Conservation (phyloP, 2,329 filamentous ascomycete genomes). For the Tolypocladium guangdongense region DNA sequence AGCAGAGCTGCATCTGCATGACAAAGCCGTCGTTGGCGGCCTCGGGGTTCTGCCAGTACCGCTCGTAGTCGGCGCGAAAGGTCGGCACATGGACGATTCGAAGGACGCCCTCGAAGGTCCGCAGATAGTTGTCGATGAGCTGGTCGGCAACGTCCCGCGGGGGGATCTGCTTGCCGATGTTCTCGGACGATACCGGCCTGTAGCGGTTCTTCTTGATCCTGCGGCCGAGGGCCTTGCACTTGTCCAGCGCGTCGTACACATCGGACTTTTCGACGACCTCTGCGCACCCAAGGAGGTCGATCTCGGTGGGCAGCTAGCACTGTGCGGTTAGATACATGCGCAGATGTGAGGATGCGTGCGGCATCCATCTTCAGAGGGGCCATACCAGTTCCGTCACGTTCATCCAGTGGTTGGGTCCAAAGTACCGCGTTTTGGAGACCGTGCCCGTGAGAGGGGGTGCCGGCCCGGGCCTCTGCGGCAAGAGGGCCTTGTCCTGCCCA, state of each 20-base stretch:
- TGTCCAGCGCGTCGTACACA: slow-evolving; percentile 20
- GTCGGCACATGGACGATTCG: slow-evolving; percentile 47
- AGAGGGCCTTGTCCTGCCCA: slow-evolving; percentile 5
- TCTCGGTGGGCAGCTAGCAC: slow-evolving; percentile 18
- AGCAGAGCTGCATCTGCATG: slow-evolving; percentile 41
- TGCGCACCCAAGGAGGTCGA: slow-evolving; percentile 13
- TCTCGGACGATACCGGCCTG: slow-evolving; percentile 21
- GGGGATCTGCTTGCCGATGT: slow-evolving; percentile 29
- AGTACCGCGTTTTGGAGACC: slow-evolving; percentile 33
- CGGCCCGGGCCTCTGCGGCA: slow-evolving; percentile 1
- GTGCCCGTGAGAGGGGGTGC: slow-evolving; percentile 17
- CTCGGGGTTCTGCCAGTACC: slow-evolving; percentile 33
- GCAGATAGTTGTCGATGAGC: slow-evolving; percentile 41
- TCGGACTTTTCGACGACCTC: slow-evolving; percentile 16
- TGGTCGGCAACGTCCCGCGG: slow-evolving; percentile 31
- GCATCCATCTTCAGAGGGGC: background rate
- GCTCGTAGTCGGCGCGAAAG: slow-evolving; percentile 42
- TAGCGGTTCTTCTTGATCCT: slow-evolving; percentile 29
- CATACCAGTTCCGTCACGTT: slow-evolving; percentile 30
- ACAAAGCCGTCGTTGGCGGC: slow-evolving; percentile 31
- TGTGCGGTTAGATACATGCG: too few species aligned
- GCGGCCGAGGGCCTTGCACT: slow-evolving; percentile 30
- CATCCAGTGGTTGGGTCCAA: slow-evolving; percentile 41
- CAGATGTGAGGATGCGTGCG: background rate
- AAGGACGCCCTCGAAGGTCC: slow-evolving; percentile 44